A percentile compares a stretch with the other conserved stretches of the same genome.
Evolutionary conservation across 768 basidiomycete species (phyloP).

Genomic region (Serendipita vermifera): DNA sequence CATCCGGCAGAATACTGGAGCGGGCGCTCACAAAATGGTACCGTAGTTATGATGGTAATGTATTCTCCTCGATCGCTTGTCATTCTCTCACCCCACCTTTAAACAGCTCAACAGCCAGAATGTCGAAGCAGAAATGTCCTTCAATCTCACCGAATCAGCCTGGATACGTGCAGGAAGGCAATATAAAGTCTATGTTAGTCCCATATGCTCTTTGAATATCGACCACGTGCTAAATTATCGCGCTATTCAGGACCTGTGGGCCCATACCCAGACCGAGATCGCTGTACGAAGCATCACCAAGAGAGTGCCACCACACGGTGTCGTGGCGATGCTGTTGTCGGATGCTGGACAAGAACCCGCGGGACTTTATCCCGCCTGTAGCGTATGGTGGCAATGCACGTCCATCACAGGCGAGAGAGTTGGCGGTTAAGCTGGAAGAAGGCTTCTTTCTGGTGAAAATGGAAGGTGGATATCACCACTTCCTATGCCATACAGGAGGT

Average conservation of each 20-base stretch:
- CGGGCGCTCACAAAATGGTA: conserved; percentile 50
- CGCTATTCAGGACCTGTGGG: conserved; percentile 48
- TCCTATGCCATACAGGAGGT: no score
- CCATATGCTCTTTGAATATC: conserved; percentile 7
- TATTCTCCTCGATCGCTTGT: no score
- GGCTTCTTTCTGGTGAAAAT: no score
- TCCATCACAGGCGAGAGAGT: no score
- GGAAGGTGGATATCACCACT: no score
- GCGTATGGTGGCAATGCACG: no score
- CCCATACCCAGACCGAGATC: conserved; percentile 58
- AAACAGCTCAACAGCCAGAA: conserved; percentile 46
- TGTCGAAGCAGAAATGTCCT: conserved; percentile 42
- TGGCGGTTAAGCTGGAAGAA: no score
- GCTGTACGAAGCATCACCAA: conserved; percentile 48
- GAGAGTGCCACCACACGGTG: conserved; percentile 53
- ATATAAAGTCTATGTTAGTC: conserved; percentile 48
- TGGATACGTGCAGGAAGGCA: conserved; percentile 57
- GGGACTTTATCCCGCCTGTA: conserved; percentile 45
- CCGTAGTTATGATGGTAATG: conserved; percentile 52
- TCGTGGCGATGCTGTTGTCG: conserved; percentile 49
- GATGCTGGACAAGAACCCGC: conserved; percentile 57
- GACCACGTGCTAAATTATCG: no score
- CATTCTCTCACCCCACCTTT: neutral
- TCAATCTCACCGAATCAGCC: conserved; percentile 53
- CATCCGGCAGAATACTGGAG: conserved; percentile 65